Base-by-base conservation (phyloP, 345 rosid species). In the Lepidium africanum region DNA sequence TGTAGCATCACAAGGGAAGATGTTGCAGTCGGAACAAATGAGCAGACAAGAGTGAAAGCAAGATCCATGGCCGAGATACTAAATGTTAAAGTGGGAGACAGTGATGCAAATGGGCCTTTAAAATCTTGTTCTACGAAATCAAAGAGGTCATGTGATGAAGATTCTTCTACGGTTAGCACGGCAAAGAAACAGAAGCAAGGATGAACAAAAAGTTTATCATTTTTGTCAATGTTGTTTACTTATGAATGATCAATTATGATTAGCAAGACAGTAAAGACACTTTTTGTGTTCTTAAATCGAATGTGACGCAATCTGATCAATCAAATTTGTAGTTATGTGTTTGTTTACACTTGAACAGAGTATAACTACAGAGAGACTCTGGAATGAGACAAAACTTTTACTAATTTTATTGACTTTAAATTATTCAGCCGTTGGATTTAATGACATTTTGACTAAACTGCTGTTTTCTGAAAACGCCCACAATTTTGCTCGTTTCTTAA, bases 1-100 rank as follows among this genome's bases (percentile, higher is more conserved):
- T 23, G 57, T 47, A 10, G 58, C 60, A 42, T 46, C 59, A 46
- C 32, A 23, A 47, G 77, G 55, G 71, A 41, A 16, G 67, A 59
- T 51, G 36, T 55, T 41, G 65, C 40, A 70, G 49, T 40, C 54
- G 74, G 74, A 60, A 67, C 73, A 7, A 60, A 39, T 76, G 81
- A 75, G 57, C 71, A 78, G 77, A 57, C 63, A 10, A 75, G 71
- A n/a, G 7, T 66, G 75, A 71, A 60, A 40, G 75, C 19, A 49
- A 71, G 69, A 72, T 38, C 59, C 1, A 38, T 55, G 27, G 9
- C 15, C 0, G 76, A 72, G 2, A 38, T 63, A 39, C 2, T 72
- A 43, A 64, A 57, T 15, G 48, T 15, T 15, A 54, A 63, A 53
- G 48, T 40, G 11, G 47, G 36, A 41, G 52, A 32, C 2, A 35